Evolutionary conservation across 2,329 filamentous ascomycete species (phyloP).

Genomic region (Hirsutella minnesotensis): DNA sequence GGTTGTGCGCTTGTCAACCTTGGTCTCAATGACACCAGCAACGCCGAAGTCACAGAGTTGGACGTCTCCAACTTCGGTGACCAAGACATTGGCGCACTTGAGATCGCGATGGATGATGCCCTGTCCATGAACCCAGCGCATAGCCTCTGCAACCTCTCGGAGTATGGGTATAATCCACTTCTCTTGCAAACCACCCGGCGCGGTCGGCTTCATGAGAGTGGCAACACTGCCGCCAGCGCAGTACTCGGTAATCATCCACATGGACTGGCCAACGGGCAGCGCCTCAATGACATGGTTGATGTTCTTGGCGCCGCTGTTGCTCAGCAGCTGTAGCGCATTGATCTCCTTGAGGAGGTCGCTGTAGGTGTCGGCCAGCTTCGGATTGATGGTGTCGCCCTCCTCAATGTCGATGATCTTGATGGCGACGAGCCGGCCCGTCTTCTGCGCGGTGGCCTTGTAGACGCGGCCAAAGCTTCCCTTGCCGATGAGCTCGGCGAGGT

Average conservation of each 20-base stretch:
- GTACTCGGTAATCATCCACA: constrained; percentile 85
- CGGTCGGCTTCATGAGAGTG: constrained; percentile 57
- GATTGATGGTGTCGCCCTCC: constrained; percentile 56
- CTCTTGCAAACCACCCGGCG: constrained; percentile 53
- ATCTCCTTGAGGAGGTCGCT: constrained; percentile 60
- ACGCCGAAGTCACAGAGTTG: constrained; percentile 82
- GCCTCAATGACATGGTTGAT: constrained; percentile 75
- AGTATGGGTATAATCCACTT: constrained; percentile 59
- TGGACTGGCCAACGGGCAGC: constrained; percentile 62
- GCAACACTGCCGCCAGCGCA: constrained; percentile 75
- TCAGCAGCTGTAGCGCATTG: constrained; percentile 57
- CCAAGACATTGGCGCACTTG: constrained; percentile 69
- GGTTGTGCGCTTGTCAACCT: constrained; percentile 65
- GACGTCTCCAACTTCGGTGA: constrained; percentile 64
- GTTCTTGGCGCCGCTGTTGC: constrained; percentile 63
- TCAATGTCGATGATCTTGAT: constrained; percentile 81
- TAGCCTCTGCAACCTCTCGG: constrained; percentile 52
- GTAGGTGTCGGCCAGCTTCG: constrained; percentile 54
- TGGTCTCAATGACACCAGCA: constrained; percentile 63
- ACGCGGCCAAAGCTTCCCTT: constrained; percentile 66
- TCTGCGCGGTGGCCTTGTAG: constrained; percentile 47
- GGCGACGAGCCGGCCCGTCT: constrained; percentile 47
- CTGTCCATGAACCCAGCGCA: constrained; percentile 55
- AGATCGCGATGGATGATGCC: constrained; percentile 62
- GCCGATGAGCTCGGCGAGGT: constrained; percentile 61